Evolutionary conservation across 345 rosid genomes (phyloP).

Genomic region (rapeseed (Brassica napus)): DNA sequence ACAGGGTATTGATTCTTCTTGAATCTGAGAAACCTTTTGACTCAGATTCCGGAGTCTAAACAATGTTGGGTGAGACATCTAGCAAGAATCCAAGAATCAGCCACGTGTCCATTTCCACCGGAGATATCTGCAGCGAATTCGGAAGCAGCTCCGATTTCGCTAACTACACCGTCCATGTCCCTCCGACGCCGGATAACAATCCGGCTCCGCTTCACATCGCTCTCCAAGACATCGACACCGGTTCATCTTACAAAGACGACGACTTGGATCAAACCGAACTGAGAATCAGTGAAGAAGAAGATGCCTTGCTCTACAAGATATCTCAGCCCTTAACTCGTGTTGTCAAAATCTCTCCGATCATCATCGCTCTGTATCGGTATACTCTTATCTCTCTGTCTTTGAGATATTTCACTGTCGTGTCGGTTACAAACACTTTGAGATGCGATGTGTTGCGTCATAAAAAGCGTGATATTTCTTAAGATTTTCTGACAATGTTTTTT

Average conservation of each 20-base stretch:
- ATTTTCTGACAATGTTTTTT: neutral
- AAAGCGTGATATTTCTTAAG: constrained; percentile 4
- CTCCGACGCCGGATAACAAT: constrained; percentile 68
- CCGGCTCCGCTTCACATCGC: constrained; percentile 40
- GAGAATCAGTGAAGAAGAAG: constrained; percentile 37
- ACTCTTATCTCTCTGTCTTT: neutral
- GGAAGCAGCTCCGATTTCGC: constrained; percentile 41
- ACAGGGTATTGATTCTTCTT: constrained; percentile 8
- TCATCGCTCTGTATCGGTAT: constrained; percentile 26
- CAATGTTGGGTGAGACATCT: constrained; percentile 44
- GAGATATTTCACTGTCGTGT: constrained; percentile 16
- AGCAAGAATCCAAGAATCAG: constrained; percentile 45
- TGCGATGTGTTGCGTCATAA: constrained; percentile 4
- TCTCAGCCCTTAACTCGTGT: constrained; percentile 32
- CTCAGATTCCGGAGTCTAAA: neutral
- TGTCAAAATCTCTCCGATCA: constrained; percentile 40
- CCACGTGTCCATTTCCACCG: constrained; percentile 41
- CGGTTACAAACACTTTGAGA: constrained; percentile 26
- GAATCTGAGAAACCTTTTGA: neutral
- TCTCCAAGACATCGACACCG: constrained; percentile 29
- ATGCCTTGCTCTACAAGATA: constrained; percentile 32
- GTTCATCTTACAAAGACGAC: constrained; percentile 46
- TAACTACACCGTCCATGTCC: constrained; percentile 55
- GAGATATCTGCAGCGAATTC: constrained; percentile 46
- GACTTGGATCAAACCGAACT: constrained; percentile 25